Conservation (phyloP, 2,329 filamentous ascomycete genomes). For the Fusarium sororula region DNA sequence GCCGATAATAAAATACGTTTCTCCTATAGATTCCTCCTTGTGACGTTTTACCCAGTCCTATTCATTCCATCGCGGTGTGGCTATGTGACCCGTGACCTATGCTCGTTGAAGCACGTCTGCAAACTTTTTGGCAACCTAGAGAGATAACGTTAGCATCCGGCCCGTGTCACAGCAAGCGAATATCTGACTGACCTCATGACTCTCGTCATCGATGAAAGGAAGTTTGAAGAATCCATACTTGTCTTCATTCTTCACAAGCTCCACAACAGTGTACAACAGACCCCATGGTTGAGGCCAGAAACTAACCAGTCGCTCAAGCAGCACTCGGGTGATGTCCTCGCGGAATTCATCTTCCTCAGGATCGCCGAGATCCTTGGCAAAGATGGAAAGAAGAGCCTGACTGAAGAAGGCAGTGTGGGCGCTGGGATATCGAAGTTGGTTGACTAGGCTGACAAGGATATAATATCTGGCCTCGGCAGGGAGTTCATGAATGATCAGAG, state of each 20-base stretch:
- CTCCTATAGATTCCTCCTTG: constrained; percentile 27
- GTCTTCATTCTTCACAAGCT: constrained; percentile 89
- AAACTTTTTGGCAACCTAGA: constrained; percentile 50
- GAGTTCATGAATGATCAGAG: constrained; percentile 79
- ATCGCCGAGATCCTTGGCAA: constrained; percentile 77
- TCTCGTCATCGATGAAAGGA: constrained; percentile 89
- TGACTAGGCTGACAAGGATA: constrained; percentile 83
- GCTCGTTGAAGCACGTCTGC: constrained; percentile 48
- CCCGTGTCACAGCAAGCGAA: too few relatives aligned
- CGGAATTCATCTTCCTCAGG: constrained; percentile 84
- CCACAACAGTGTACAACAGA: constrained; percentile 84
- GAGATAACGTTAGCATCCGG: constrained; percentile 11
- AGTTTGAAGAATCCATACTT: constrained; percentile 93
- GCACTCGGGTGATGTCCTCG: constrained; percentile 87
- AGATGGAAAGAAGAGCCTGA: constrained; percentile 84
- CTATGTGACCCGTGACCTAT: constrained; percentile 28
- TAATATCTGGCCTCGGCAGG: constrained; percentile 84
- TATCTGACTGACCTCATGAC: constrained; percentile 75
- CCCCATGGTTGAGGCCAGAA: constrained; percentile 97
- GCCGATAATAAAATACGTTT: constrained; percentile 24
- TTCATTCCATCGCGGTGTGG: neutral
- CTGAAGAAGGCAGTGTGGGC: constrained; percentile 93
- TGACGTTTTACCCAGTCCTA: constrained; percentile 21
- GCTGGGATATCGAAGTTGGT: constrained; percentile 91
- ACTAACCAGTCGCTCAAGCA: constrained; percentile 87